Conservation (phyloP, 768 basidiomycete genomes). For the Galerina sulciceps region DNA sequence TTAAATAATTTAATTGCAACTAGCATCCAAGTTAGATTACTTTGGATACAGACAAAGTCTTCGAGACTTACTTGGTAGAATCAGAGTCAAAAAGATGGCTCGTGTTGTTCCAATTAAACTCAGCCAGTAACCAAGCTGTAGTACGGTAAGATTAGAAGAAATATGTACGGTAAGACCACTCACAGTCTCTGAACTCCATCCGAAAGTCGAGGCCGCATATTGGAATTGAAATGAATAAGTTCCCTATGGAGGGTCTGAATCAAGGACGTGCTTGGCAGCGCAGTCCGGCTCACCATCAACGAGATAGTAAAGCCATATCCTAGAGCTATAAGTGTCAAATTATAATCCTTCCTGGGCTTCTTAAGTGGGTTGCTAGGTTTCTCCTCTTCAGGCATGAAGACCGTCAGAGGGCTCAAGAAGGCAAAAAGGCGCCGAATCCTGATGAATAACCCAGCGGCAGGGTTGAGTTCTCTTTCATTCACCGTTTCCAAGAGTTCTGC, state of each 20-base stretch:
- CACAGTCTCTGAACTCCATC: conserved; percentile 71
- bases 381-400: conserved; percentile 55
- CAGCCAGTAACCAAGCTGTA: conserved; percentile 76
- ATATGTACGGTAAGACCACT: conserved; percentile 17
- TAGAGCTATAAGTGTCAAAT: conserved; percentile 56
- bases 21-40: conserved; percentile 24
- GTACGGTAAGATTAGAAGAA: background rate
- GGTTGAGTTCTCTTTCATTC: conserved; percentile 17
- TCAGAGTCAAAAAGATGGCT: conserved; percentile 55
- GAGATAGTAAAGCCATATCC: conserved; percentile 54
- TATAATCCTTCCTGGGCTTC: conserved; percentile 61
- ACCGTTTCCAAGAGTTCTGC: conserved; percentile 30
- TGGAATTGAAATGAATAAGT: conserved; percentile 63
- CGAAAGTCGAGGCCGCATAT: conserved; percentile 63
- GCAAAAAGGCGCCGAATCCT: conserved; percentile 53
- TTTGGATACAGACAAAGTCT: background rate
- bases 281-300: conserved; percentile 42
- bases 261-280: background rate
- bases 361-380: conserved; percentile 41
- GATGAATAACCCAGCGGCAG: conserved; percentile 30
- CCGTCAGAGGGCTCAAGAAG: conserved; percentile 73
- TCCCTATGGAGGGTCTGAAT: conserved; percentile 42
- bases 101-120: conserved; percentile 56
- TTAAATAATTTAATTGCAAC: conserved; percentile 61
- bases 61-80: conserved; percentile 62